Conservation (phyloP, 2,329 filamentous ascomycete species). For the Aureobasidium sp. region DNA sequence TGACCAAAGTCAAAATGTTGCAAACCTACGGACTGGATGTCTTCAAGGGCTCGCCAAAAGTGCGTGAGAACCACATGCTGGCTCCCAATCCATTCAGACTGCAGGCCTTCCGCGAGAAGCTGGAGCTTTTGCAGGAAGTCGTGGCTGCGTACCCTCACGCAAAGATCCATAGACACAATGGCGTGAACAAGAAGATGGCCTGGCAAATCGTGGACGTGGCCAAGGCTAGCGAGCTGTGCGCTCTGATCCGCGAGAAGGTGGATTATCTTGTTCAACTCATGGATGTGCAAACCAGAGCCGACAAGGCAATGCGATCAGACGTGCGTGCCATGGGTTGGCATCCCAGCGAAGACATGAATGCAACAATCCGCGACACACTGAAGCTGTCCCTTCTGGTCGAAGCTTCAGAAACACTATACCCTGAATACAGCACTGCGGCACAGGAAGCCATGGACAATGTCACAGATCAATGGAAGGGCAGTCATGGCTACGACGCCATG, state of each 20-base stretch:
- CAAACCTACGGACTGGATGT: constrained; percentile 35
- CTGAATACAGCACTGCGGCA: constrained; percentile 37
- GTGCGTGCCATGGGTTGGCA: constrained; percentile 45
- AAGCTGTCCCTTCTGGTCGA: constrained; percentile 41
- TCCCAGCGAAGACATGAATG: constrained; percentile 28
- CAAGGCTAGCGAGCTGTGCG: constrained; percentile 37
- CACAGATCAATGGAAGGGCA: constrained; percentile 19
- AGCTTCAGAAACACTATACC: constrained; percentile 37
- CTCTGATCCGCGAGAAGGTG: constrained; percentile 36
- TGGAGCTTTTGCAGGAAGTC: constrained; percentile 36
- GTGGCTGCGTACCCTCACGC: constrained; percentile 16
- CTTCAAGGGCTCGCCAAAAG: constrained; percentile 34
- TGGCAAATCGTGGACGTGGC: constrained; percentile 38
- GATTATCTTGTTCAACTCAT: constrained; percentile 39
- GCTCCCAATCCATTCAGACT: constrained; percentile 26
- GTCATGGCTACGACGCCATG: constrained; percentile 1
- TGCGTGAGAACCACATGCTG: constrained; percentile 32
- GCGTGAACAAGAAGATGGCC: constrained; percentile 21
- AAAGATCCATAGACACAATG: background rate
- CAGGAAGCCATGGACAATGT: constrained; percentile 40
- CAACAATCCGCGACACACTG: constrained; percentile 31
- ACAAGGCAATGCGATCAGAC: constrained; percentile 38
- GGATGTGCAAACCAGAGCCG: constrained; percentile 38
- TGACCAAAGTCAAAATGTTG: constrained; percentile 39
- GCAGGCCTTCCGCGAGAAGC: constrained; percentile 40